Evolutionary conservation across 352 stramenopile genomes (phyloP).

Genomic region (Phytophthora pinifolia): DNA sequence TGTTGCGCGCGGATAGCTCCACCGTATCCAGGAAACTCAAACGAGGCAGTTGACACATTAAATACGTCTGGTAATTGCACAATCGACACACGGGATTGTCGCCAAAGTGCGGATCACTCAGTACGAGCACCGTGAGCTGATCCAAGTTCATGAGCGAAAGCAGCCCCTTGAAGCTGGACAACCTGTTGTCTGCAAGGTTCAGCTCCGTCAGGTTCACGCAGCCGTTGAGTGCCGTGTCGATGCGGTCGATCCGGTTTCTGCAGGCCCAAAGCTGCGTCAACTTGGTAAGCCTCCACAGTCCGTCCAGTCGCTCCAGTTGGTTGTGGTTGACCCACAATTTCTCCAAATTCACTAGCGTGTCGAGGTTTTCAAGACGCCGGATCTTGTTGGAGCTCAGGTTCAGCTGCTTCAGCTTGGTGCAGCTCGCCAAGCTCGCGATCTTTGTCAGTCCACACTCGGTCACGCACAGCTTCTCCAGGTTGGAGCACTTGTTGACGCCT

Average conservation of each 20-base stretch:
- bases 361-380: conserved; percentile 49
- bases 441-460: conserved; percentile 61
- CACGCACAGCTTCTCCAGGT: conserved; percentile 65
- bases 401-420: conserved; percentile 51
- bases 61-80: conserved; percentile 93
- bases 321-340: conserved; percentile 88
- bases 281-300: conserved; percentile 50
- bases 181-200: conserved; percentile 82
- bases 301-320: conserved; percentile 50
- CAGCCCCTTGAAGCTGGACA: conserved; percentile 89
- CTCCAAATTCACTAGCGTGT: conserved; percentile 59
- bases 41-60: conserved; percentile 83
- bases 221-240: conserved; percentile 65
- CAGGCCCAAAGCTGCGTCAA: conserved; percentile 75
- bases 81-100: conserved; percentile 90
- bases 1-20: conserved; percentile 75
- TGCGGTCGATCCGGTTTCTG: conserved; percentile 67
- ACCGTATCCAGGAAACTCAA: conserved; percentile 74
- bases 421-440: conserved; percentile 49
- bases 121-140: conserved; percentile 53
- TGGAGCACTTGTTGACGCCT: conserved; percentile 47
- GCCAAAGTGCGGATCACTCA: conserved; percentile 90
- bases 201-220: conserved; percentile 69
- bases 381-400: conserved; percentile 81
- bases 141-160: conserved; percentile 72